Conservation (phyloP, 345 rosid species). For the Camelina sativa region DNA sequence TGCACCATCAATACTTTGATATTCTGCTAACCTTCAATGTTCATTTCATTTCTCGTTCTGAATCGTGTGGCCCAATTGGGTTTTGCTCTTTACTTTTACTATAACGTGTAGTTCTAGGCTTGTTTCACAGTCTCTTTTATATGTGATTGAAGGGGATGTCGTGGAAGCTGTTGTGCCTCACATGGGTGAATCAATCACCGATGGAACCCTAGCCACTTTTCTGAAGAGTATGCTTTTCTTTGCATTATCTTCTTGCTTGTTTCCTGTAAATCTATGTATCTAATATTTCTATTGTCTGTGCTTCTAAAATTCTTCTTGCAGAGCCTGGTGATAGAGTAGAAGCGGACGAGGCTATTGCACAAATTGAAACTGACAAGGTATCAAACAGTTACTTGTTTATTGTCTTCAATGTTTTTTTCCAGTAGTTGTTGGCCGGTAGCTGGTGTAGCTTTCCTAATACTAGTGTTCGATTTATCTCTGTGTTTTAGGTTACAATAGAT, state of each 20-base stretch:
- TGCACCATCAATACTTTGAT: not conserved
- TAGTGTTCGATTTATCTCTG: slow-evolving; percentile 16
- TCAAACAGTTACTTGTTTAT: not conserved
- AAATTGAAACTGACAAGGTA: slow-evolving; percentile 98
- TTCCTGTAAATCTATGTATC: slow-evolving; percentile 1
- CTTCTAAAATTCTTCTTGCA: slow-evolving; percentile 40
- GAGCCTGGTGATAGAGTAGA: slow-evolving; percentile 95
- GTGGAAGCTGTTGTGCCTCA: slow-evolving; percentile 82
- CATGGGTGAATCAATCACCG: slow-evolving; percentile 93
- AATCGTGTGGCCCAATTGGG: not conserved
- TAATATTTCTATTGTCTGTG: not conserved
- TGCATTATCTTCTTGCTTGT: slow-evolving; percentile 10
- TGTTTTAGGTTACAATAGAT: slow-evolving; percentile 78
- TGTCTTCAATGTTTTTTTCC: slow-evolving; percentile 2
- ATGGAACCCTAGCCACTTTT: slow-evolving; percentile 79
- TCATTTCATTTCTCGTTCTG: slow-evolving; percentile 23
- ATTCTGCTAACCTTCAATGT: not conserved
- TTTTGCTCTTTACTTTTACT: slow-evolving; percentile 9
- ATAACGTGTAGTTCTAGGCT: slow-evolving; percentile 1
- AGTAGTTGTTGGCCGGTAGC: slow-evolving; percentile 4
- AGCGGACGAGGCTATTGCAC: slow-evolving; percentile 91
- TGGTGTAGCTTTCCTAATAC: slow-evolving; percentile 26
- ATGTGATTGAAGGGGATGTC: slow-evolving; percentile 57
- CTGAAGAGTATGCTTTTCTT: slow-evolving; percentile 60
- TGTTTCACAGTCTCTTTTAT: slow-evolving; percentile 33